These are phyloP conservation scores for Aspergillus sp. DNA, from an alignment of 2,329 filamentous ascomycete species.

Conservation along the genomic window DNA sequence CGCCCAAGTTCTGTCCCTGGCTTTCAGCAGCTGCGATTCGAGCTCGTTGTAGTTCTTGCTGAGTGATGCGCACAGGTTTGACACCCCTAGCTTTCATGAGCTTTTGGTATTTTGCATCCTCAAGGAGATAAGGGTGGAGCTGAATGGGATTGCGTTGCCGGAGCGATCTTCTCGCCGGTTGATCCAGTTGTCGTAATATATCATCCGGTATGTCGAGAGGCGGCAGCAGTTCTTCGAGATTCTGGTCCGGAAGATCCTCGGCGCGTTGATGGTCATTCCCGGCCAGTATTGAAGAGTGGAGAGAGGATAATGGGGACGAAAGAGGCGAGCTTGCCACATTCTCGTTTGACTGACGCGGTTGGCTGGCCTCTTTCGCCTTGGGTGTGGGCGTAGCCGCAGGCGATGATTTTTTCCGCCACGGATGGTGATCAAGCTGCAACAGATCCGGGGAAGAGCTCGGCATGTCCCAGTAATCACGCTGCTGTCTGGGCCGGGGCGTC, in stretches of 20 bases:
- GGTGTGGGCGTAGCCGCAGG: background rate
- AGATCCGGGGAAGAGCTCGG: conserved; percentile 39
- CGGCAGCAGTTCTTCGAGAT: conserved; percentile 18
- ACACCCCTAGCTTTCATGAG: conserved; percentile 44
- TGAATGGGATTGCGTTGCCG: conserved; percentile 50
- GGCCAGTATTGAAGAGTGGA: conserved; percentile 21
- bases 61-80: conserved; percentile 40
- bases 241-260: conserved; percentile 1
- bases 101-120: conserved; percentile 45
- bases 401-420: conserved; percentile 15
- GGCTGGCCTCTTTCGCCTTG: background rate
- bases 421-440: conserved; percentile 30
- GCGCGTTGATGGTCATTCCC: background rate
- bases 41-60: conserved; percentile 15
- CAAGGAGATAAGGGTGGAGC: conserved; percentile 48
- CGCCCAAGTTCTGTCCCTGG: conserved; percentile 34
- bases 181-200: conserved; percentile 25
- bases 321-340: conserved; percentile 32
- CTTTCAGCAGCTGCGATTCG: conserved; percentile 26
- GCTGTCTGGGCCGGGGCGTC: conserved; percentile 15
- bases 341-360: conserved; percentile 9
- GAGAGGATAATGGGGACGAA: conserved; percentile 36
- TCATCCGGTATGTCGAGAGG: conserved; percentile 29
- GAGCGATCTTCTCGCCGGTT: conserved; percentile 34
- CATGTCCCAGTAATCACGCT: conserved; percentile 27